Evolutionary conservation across 768 basidiomycete genomes (phyloP), one percentile per base, ranked within the genome.

Genomic region (Leucocoprinus sp.): DNA sequence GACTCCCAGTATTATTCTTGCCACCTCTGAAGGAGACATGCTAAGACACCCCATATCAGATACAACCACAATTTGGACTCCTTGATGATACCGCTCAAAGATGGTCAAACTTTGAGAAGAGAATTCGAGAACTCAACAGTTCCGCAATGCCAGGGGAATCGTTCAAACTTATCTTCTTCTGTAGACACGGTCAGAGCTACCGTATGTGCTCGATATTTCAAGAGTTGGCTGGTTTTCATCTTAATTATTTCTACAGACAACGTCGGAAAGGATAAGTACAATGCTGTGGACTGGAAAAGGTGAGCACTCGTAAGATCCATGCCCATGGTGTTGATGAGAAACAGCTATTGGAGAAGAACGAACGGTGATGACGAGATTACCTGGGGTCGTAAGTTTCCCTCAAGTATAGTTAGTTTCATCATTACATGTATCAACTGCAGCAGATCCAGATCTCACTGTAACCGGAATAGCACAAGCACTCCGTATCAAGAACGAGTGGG

Each of bases 161-260:
- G 8, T 81, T 80, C 63, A 89, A 87, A 53, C 64, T 84, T 9
- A 64, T 88, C 44, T 74, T 82, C 47, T 59, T 87, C 1, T 75
- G 74, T 2, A 67, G 86, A 52, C 86, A 90, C 50, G 86, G 86
- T 1, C 66, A 88, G 60, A 86, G 84, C 44, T 75, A 70, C 54
- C 84, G 84, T 85, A 59, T 52, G 82, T 64, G 7, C 3, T 53
- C 26, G 36, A 12, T 41, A 9, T 37, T 36, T 27, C 26, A 8
- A 48, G 22, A 41, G 19, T 12, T 26, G 45, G 35, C 14, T 9
- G 37, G 45, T 9, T 49, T 45, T 26, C 27, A 37, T 9, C 17
- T 24, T 31, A 22, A 12, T 11, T 34, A 14, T 14, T 35, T 15
- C 18, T 23, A 3, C 51, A 86, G 83, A 89, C 62, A 89, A 89